phyloP scores from a whole-genome alignment of 768 basidiomycete species.

The Termitomyces sp. region DNA sequence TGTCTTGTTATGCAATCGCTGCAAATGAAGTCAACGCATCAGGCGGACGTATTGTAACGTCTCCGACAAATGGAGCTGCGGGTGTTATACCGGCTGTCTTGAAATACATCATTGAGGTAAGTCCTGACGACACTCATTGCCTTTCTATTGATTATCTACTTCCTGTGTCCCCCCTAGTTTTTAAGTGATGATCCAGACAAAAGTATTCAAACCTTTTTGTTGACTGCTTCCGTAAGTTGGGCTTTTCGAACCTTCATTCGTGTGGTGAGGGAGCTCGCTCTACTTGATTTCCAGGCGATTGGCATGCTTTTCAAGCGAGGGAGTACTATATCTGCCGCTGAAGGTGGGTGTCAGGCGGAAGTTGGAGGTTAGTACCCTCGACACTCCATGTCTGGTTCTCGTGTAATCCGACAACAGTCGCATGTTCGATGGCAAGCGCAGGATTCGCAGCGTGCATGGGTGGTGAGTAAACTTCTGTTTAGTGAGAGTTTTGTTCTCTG shows the following conservation, averaged over 20 bases:
- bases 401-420: slow-evolving; percentile 41
- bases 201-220: slow-evolving; percentile 80
- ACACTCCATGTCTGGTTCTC: too few species aligned
- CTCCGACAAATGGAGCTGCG: slow-evolving; percentile 89
- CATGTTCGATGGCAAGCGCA: slow-evolving; percentile 93
- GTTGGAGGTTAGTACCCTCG: slow-evolving; percentile 64
- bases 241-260: not conserved
- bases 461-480: slow-evolving; percentile 29
- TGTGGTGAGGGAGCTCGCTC: slow-evolving; percentile 2
- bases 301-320: slow-evolving; percentile 97
- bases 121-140: slow-evolving; percentile 6
- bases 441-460: slow-evolving; percentile 96
- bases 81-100: slow-evolving; percentile 91
- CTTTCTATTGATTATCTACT: not conserved
- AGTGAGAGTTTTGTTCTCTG: not conserved
- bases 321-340: slow-evolving; percentile 94
- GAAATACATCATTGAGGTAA: slow-evolving; percentile 82
- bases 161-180: slow-evolving; percentile 40
- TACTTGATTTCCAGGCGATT: slow-evolving; percentile 47
- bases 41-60: slow-evolving; percentile 92
- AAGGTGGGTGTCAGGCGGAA: slow-evolving; percentile 93
- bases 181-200: slow-evolving; percentile 88
- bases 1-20: slow-evolving; percentile 91
- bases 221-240: slow-evolving; percentile 74
- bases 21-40: slow-evolving; percentile 94